Base-by-base conservation (phyloP, 176 grass and related monocot genomes). In the Oryza nivara region DNA sequence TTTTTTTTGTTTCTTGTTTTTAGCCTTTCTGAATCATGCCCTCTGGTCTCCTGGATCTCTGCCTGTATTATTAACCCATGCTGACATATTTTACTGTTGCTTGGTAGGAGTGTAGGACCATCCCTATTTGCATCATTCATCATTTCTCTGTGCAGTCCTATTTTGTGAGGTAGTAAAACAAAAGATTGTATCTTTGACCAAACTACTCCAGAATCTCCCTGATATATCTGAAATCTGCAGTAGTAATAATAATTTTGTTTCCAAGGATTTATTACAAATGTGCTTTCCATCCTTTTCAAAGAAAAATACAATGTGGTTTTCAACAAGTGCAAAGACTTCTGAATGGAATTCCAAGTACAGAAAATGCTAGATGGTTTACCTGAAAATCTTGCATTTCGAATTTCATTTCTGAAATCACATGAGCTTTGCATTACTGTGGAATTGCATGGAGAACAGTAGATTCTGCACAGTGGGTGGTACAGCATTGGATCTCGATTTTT, bases 61-160 rank as follows among this genome's bases (percentile, higher is more conserved):
- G 58, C 19, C 58, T 83, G 69, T 17, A 72, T 72, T 72, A 43
- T 72, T 72, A 72, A 72, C 69, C 69, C 69, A 43, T 72, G 69
- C 69, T 72, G 30, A 35, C 35, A n/a, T 72, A 16, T 10, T 44
- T 23, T 36, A 45, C 69, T 72, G 69, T 72, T 45, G 34, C 36
- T 72, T 35, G 67, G 64, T 68, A 68, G 69, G 23, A 66, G 69
- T 45, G 69, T 45, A 72, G 69, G 69, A 17, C 35, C 69, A 44
- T 41, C 11, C 35, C 17, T 72, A 11, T 44, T 71, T 20, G 16
- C 35, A 65, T 10, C 68, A 41, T 71, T 71, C 36, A 71, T 71
- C 23, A 61, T 61, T 61, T 61, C 19, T 8, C 56, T 22, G 19
- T 60, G 25, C 48, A 70, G 67, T 26, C 48, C 67, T 70, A 58